Evolutionary conservation across 192 early-diverging fungal species (phyloP), one percentile per base, ranked within the genome.

Genomic region (Gigaspora rosea): DNA sequence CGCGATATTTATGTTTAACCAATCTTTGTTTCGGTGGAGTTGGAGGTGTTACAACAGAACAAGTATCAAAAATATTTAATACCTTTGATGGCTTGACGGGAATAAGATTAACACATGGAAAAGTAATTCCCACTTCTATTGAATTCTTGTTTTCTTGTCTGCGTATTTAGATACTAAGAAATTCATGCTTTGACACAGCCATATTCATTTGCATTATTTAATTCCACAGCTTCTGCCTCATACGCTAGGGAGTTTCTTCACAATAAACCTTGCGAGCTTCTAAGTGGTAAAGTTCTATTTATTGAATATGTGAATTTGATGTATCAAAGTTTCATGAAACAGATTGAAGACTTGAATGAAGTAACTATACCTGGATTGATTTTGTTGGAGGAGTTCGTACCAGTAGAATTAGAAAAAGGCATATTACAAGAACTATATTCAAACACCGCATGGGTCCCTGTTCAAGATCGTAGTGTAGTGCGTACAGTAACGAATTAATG

Each of bases 291-390:
- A 74, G 56, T 51, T 9, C 13, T 67, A 15, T 76, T 63, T 56
- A 51, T 76, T 56, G 75, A 76, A 36, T 76, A 35, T 35, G 75
- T 76, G n/a, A 76, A 76, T 76, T 66, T 51, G 52, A 50, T 8
- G 13, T 76, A 32, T 61, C 27, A 50, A 20, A 76, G 66, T 35
- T 76, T 76, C 33, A 75, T 75, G 35, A 75, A 75, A 32, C 73
- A 75, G 50, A 61, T 75, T 27, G 41, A 75, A 27, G 35, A 48
- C 32, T 20, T 41, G 15, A 16, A 58, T 35, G 18, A 46, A 46
- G 18, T 7, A 8, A 61, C 36, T 33, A 56, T 76, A 13, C 63
- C 61, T 8, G 75, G 75, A 15, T 22, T 76, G 56, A 41, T 67
- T 16, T 35, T 76, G 18, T 33, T 76, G 20, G 48, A 67, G 35